phyloP scores from a whole-genome alignment of 2,329 filamentous ascomycete species.

The Tolypocladium album region DNA sequence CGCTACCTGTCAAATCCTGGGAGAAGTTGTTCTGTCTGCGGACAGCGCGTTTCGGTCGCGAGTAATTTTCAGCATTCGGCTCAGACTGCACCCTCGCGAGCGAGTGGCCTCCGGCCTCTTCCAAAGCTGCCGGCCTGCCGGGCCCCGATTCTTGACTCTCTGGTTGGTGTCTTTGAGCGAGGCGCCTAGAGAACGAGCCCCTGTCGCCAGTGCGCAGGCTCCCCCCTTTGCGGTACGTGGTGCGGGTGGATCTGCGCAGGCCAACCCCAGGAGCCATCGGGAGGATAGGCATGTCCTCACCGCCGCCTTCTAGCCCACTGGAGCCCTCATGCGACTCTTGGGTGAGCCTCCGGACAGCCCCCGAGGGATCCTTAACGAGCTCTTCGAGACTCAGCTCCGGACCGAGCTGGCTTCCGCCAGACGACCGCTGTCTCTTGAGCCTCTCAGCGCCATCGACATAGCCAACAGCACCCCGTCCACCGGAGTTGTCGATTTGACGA shows the following conservation, averaged over 20 bases:
- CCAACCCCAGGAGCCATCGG: slow-evolving; percentile 68
- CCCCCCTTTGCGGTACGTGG: slow-evolving; percentile 76
- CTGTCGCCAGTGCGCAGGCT: slow-evolving; percentile 74
- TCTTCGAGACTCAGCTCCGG: slow-evolving; percentile 66
- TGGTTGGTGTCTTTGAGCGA: slow-evolving; percentile 44
- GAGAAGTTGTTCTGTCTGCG: slow-evolving; percentile 36
- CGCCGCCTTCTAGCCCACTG: slow-evolving; percentile 27
- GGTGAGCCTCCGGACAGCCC: slow-evolving; percentile 57
- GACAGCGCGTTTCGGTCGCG: slow-evolving; percentile 39
- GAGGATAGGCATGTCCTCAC: slow-evolving; percentile 77
- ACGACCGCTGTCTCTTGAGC: slow-evolving; percentile 62
- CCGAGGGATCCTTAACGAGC: slow-evolving; percentile 69
- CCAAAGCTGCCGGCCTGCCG: slow-evolving; percentile 23
- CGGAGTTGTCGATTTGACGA: slow-evolving; percentile 71
- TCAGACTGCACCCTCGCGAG: slow-evolving; percentile 61
- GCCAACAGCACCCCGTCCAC: slow-evolving; percentile 43
- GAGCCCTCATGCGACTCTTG: slow-evolving; percentile 41
- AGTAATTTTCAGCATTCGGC: slow-evolving; percentile 52
- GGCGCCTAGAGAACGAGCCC: slow-evolving; percentile 63
- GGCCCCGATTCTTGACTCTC: slow-evolving; percentile 39
- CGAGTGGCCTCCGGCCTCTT: slow-evolving; percentile 37
- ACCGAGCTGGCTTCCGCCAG: slow-evolving; percentile 35
- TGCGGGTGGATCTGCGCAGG: slow-evolving; percentile 80
- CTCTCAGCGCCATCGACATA: slow-evolving; percentile 79
- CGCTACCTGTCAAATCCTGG: slow-evolving; percentile 38